Conservation (phyloP, 805 yeast genomes). For the Candida golubevii region DNA sequence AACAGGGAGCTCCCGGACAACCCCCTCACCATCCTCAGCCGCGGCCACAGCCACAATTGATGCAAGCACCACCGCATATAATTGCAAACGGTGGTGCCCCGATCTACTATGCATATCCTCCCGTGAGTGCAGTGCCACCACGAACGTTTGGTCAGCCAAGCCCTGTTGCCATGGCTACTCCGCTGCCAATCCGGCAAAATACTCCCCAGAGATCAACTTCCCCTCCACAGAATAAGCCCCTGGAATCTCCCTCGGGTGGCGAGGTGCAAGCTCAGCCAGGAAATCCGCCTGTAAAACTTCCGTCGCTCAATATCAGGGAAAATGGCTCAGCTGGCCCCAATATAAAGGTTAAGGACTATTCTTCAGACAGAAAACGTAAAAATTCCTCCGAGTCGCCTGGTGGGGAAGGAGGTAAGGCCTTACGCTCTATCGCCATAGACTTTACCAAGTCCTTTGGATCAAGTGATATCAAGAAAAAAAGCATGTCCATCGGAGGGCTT, state of each 20-base stretch:
- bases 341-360: neutral
- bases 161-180: neutral
- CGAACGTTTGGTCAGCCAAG: slow-evolving; percentile 1
- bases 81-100: slow-evolving; percentile 2
- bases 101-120: slow-evolving; percentile 8
- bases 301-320: slow-evolving; percentile 8
- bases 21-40: slow-evolving; percentile 1
- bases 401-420: neutral
- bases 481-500: slow-evolving; percentile 39
- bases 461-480: slow-evolving; percentile 15
- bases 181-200: neutral
- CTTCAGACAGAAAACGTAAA: neutral
- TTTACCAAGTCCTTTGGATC: slow-evolving; percentile 16
- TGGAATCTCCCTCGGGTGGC: neutral
- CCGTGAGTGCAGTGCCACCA: slow-evolving; percentile 1
- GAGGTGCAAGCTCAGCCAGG: neutral
- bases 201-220: neutral
- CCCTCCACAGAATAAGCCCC: neutral
- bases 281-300: slow-evolving; percentile 12
- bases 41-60: slow-evolving; percentile 4
- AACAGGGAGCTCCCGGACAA: neutral
- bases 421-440: slow-evolving; percentile 17
- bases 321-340: slow-evolving; percentile 1
- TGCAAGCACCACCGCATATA: slow-evolving; percentile 4
- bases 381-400: neutral